These are phyloP conservation scores for Pseudisothecium myosuroides DNA, from an alignment of 225 moss, liverwort and hornwort species.

Conservation along the genomic window DNA sequence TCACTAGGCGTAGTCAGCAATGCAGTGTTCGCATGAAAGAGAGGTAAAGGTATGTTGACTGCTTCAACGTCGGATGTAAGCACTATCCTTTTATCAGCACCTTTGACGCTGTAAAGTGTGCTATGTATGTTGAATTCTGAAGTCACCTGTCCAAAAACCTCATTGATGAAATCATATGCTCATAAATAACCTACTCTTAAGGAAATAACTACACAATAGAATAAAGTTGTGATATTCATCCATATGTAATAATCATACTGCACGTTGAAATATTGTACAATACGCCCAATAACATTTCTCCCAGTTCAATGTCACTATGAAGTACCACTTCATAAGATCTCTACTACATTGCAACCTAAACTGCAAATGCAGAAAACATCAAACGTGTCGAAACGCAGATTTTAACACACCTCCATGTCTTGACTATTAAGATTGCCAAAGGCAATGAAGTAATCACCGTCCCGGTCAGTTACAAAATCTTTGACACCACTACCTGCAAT, in stretches of 20 bases:
- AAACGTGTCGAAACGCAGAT: background rate
- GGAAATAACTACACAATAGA: background rate
- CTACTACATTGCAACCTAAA: background rate
- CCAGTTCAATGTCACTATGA: background rate
- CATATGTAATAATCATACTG: background rate
- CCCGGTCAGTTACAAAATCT: constrained; percentile 6
- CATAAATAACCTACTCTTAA: background rate
- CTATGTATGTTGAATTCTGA: constrained; percentile 19
- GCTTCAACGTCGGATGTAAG: constrained; percentile 12
- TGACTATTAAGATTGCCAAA: constrained; percentile 31
- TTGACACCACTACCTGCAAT: constrained; percentile 23
- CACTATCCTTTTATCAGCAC: background rate
- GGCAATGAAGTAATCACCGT: constrained; percentile 33
- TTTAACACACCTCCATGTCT: constrained; percentile 22
- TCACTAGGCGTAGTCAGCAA: constrained; percentile 33
- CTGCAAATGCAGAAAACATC: background rate
- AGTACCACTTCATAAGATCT: background rate
- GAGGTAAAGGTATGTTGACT: background rate
- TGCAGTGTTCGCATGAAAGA: constrained; percentile 3
- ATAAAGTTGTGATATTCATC: background rate
- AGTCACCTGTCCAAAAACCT: constrained; percentile 15
- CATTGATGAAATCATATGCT: background rate
- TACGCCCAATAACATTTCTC: background rate
- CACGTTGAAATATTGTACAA: background rate
- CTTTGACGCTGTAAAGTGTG: constrained; percentile 20